These are phyloP conservation scores for Colletotrichum costaricense DNA, from an alignment of 2,329 filamentous ascomycete species.

Conservation along the genomic window DNA sequence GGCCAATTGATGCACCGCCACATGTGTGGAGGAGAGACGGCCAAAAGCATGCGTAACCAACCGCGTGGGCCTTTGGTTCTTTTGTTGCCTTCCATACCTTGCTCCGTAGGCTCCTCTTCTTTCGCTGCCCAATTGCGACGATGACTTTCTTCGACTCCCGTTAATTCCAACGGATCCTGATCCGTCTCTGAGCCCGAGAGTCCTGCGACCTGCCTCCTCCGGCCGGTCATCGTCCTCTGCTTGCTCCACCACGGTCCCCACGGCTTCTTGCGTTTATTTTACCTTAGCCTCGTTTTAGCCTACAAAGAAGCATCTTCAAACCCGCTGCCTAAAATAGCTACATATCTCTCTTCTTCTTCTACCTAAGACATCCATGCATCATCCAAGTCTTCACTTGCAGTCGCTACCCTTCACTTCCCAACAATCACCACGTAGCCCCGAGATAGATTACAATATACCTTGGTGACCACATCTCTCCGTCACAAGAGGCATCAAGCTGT, in stretches of 20 bases:
- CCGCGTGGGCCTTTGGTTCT: neutral
- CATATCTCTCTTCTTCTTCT: neutral
- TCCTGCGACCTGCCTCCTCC: neutral
- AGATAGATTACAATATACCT: neutral
- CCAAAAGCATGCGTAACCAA: slow-evolving; percentile 8
- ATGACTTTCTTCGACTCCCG: neutral
- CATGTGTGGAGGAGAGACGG: neutral
- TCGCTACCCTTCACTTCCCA: neutral
- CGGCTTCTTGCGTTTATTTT: neutral
- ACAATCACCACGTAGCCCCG: neutral
- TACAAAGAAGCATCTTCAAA: neutral
- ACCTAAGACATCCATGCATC: neutral
- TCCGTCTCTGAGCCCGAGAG: no score
- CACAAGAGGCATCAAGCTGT: no score
- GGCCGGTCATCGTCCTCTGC: neutral
- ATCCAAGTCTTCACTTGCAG: neutral
- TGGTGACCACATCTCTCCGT: no score
- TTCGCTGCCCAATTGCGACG: neutral
- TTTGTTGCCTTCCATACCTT: neutral
- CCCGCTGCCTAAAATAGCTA: neutral
- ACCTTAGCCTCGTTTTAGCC: neutral
- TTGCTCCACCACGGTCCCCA: neutral
- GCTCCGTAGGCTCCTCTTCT: neutral
- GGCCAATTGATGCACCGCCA: neutral
- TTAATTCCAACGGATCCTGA: neutral